Base-by-base conservation (phyloP, 106 monocot species). In the Phalaenopsis equestris region DNA sequence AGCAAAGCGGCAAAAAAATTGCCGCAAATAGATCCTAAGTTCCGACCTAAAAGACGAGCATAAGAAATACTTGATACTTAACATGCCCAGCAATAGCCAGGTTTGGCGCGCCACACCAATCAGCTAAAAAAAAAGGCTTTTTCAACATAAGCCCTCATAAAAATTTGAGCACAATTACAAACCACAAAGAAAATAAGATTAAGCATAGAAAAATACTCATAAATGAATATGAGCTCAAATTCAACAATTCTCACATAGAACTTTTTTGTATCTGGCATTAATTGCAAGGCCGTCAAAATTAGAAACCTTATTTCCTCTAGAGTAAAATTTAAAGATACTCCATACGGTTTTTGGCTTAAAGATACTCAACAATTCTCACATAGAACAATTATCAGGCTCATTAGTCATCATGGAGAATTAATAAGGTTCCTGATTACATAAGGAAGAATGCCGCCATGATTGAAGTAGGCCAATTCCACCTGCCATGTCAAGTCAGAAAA, bases 381-480 rank as follows among this genome's bases (percentile, higher is more conserved):
- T n/a, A n/a, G n/a, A n/a, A n/a, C 1, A n/a, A 21, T 76, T 46
- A 49, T 49, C n/a, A 76, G 48, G 23, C 76, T 12, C 7, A 3
- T 43, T 21, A n/a, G n/a, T 61, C 21, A 61, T 74, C 8, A 76
- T 41, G 76, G 67, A 14, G 64, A 82, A 30, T 82, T 82, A 41
- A 82, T 76, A 24, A 82, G 42, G 65, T 82, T 82, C 67, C 82
- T 61, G 82, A 82, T 76, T 45, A 67, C 82, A 67, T 76, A 82
- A 10, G 76, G 82, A 76, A 82, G 82, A 67, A 82, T 82, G 47
- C 82, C 82, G 16, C 82, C 82, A 48, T 82, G 82, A 38, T 82
- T 19, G 21, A 82, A 82, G 42, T 82, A 82, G 0, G 82, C 82
- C 82, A 82, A 47, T 45, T 82, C 82, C 82, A 82, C 82, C 82